Base-by-base conservation (phyloP, 2,329 filamentous ascomycete species). In the Clarireedia paspali region DNA sequence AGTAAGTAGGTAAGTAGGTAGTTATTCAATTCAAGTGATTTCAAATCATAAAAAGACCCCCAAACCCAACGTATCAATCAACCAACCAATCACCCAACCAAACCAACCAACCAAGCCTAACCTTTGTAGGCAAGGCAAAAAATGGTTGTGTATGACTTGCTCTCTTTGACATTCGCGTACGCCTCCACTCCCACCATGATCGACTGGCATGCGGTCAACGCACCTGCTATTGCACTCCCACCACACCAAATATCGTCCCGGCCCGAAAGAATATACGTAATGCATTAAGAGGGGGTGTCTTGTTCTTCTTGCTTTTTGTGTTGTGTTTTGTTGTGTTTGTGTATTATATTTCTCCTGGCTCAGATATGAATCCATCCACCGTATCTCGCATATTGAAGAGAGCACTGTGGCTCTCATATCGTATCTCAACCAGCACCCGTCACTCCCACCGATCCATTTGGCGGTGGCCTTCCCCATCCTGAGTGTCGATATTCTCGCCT, bases 401-500 rank as follows among this genome's bases (percentile, higher is more conserved):
- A 34, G 5, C 30, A 12, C 30, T 12, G 30, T 12, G 30, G 30
- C 30, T 34, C 30, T 34, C 9, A 34, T 34, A 7, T 14, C 12
- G 15, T 9, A 23, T 20, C 20, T 44, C 23, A 44, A 12, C 40
- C 23, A 44, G 66, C 62, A 53, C 67, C 67, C 49, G 66, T 66
- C 6, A 70, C 66, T 3, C 68, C 67, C 20, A 70, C 62, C 3
- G 66, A 66, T 9, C 67, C 67, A 56, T 69, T 68, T 50, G 64
- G 67, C 17, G 66, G 63, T 20, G 66, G 63, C 51, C 67, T 63
- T 47, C 66, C 66, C 68, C 68, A 70, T 46, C 59, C 66, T 2
- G 67, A 68, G 57, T 68, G 65, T 23, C 67, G 63, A 56, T 69
- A 68, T 26, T 69, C 66, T 44, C 53, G 50, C 42, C 64, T 60